Conservation (phyloP, 495 filamentous ascomycete genomes). For the Rusavskia elegans region DNA sequence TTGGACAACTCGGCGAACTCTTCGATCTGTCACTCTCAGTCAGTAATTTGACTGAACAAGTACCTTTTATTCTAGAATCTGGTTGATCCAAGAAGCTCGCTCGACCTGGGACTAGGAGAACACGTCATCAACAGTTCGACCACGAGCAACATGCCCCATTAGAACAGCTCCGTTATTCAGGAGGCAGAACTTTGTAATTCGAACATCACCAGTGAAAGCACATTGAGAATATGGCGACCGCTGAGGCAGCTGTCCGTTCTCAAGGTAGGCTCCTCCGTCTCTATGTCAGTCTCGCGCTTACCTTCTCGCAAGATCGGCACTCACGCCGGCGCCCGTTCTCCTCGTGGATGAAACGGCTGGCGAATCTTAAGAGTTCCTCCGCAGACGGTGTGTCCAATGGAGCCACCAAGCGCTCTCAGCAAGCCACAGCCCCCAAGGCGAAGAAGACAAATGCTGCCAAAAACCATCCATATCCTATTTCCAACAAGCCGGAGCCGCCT, state of each 20-base stretch:
- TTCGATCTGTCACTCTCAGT: too few relatives aligned
- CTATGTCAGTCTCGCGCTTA: constrained; percentile 3
- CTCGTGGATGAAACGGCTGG: constrained; percentile 85
- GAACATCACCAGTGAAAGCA: not conserved
- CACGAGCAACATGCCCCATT: too few relatives aligned
- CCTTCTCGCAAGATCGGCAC: constrained; percentile 37
- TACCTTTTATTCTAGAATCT: too few relatives aligned
- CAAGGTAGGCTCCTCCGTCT: constrained; percentile 37
- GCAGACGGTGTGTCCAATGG: constrained; percentile 32
- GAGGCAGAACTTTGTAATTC: too few relatives aligned
- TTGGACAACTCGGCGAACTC: too few relatives aligned
- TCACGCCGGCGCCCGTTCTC: constrained; percentile 74
- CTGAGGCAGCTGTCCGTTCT: constrained; percentile 45
- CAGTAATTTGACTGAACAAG: too few relatives aligned
- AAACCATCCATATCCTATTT: constrained; percentile 76
- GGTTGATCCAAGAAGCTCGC: too few relatives aligned
- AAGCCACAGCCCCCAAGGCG: constrained; percentile 22
- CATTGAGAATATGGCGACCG: constrained; percentile 42
- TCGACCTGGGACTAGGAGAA: too few relatives aligned
- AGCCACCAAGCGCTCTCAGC: constrained; percentile 31
- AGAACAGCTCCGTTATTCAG: too few relatives aligned
- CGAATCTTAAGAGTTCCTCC: constrained; percentile 55
- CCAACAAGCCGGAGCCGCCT: constrained; percentile 29
- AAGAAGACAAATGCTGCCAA: constrained; percentile 47
- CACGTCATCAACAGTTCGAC: too few relatives aligned